A percentile compares a stretch with the other conserved stretches of the same genome.
These are phyloP conservation scores for Cyberlindnera petersonii DNA, from an alignment of 805 yeast genomes.

Conservation along the genomic window DNA sequence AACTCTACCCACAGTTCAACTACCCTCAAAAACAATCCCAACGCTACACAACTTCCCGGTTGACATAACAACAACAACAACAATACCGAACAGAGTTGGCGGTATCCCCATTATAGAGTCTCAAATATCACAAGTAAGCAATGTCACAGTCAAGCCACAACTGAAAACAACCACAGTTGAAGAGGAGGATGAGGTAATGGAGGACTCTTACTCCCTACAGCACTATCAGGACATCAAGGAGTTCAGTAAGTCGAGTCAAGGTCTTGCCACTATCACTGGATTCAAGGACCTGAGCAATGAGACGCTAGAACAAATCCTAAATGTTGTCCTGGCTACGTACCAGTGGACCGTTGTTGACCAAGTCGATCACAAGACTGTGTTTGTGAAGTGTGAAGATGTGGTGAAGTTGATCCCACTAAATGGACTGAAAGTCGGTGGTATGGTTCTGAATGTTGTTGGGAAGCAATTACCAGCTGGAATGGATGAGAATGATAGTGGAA, in stretches of 20 bases:
- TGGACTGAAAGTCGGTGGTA: not conserved
- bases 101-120: conserved; percentile 19
- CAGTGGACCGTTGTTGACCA: conserved; percentile 35
- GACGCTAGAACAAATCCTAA: conserved; percentile 34
- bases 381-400: conserved; percentile 19
- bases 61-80: not conserved
- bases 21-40: not conserved
- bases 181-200: conserved; percentile 2
- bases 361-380: conserved; percentile 34
- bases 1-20: not conserved
- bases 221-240: conserved; percentile 33
- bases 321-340: conserved; percentile 19
- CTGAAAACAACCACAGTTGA: not conserved
- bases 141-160: not conserved
- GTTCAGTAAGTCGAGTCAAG: too few species aligned
- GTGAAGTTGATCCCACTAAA: conserved; percentile 2
- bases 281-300: conserved; percentile 32
- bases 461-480: too few species aligned
- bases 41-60: conserved; percentile 4
- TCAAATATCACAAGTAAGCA: conserved; percentile 4
- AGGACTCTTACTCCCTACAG: conserved; percentile 25
- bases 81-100: conserved; percentile 19
- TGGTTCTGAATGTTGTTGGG: conserved; percentile 11
- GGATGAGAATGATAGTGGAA: not conserved
- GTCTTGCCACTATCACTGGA: too few species aligned